Evolutionary conservation across 139 green algal species (phyloP).

Genomic region (Chlamydomonas eustigma): DNA sequence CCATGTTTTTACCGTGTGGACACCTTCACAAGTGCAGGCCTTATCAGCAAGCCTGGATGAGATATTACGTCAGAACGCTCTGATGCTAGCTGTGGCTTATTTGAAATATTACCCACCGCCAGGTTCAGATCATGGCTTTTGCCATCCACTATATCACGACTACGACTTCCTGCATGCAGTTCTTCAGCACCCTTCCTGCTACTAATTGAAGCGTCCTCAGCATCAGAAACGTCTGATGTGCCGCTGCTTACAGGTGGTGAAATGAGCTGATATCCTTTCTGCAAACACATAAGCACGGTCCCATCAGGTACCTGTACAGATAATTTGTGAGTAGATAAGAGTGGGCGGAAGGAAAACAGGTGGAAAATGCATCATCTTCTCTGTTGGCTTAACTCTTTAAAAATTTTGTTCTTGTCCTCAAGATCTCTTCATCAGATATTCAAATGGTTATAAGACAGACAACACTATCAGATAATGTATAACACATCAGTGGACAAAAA

Average conservation of each 20-base stretch:
- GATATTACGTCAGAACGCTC: background rate
- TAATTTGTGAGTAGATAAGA: background rate
- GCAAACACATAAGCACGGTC: slow-evolving; percentile 25
- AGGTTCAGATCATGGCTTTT: background rate
- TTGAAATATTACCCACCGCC: background rate
- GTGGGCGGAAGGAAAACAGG: background rate
- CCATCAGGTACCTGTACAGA: slow-evolving; percentile 21
- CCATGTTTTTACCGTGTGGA: background rate
- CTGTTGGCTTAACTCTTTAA: background rate
- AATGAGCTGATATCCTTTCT: slow-evolving; percentile 29
- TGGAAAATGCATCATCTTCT: background rate
- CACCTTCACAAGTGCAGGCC: slow-evolving; percentile 5
- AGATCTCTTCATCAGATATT: background rate
- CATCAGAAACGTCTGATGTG: background rate
- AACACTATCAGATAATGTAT: background rate
- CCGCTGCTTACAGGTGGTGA: background rate
- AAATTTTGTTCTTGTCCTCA: too few species aligned
- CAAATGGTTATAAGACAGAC: background rate
- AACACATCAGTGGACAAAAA: background rate
- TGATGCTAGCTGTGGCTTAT: background rate
- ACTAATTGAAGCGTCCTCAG: too few species aligned
- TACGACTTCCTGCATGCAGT: background rate
- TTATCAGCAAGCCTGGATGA: background rate
- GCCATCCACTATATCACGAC: background rate
- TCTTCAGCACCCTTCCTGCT: too few species aligned